Evolutionary conservation across 1,139 yeast species (phyloP), one percentile per base, ranked within the genome.

Genomic region (Groenewaldozyma sp.): DNA sequence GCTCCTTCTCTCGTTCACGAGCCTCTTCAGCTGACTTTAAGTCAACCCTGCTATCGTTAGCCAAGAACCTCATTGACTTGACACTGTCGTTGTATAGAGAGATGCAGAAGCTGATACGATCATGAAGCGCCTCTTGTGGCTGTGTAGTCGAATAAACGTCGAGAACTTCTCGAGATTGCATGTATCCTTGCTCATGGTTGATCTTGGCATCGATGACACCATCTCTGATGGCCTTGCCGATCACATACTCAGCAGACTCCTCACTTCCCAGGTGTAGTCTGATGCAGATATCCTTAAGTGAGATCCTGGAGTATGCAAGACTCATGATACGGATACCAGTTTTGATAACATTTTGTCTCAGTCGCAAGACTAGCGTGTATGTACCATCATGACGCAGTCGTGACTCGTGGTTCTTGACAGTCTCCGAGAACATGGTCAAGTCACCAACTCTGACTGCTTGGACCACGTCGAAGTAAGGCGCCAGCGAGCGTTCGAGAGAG

Each of bases 301-400:
- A 83, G 45, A 93, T 91, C 59, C 78, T 82, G 42, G 94, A 83
- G 66, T 93, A 93, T 3, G 96, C 78, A 54, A 93, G 70, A 13
- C 95, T 84, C 56, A 93, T 86, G 54, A 86, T 83, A 63, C 98
- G 76, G 47, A 93, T 87, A 55, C 98, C 99, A 1, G 99, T 88
- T 65, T 91, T 93, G 63, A 93, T 91, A 47, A 93, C 99, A 60
- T 91, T 93, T 58, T 94, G 95, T 60, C 97, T 82, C 54, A 93
- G 73, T 58, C 98, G 76, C 37, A 86, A 72, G 38, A 93, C 93
- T 53, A 93, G 72, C 24, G 87, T 83, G 59, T 78, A 84, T 52
- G 80, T 84, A 42, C 83, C 88, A 62, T 93, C 98, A 44, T 68
- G 73, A 53, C 77, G 71, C 53, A 88, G 76, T 33, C 64, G 68